These are phyloP conservation scores for Scutellaria barbata DNA, from an alignment of 257 asterid genomes.

Conservation along the genomic window DNA sequence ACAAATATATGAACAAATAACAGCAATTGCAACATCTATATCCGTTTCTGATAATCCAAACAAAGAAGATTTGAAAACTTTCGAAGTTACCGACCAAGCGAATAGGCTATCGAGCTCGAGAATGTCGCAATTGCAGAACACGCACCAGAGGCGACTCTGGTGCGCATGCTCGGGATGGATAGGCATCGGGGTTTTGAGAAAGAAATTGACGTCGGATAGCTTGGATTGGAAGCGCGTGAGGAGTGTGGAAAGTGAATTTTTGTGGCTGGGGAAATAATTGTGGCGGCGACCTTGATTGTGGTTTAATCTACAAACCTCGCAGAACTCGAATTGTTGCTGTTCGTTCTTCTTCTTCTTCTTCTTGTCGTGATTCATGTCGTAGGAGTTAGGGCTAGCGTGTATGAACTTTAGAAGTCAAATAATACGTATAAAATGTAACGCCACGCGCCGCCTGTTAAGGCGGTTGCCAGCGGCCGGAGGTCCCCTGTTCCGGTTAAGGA, in stretches of 20 bases:
- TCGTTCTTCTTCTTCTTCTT: conserved; percentile 11
- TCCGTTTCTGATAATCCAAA: background rate
- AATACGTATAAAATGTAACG: background rate
- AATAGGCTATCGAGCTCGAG: conserved; percentile 60
- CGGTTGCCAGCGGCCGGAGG: conserved; percentile 8
- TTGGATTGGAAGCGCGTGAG: conserved; percentile 80
- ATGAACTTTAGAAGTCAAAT: background rate
- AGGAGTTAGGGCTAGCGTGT: conserved; percentile 15
- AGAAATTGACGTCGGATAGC: conserved; percentile 56
- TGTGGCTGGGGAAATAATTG: conserved; percentile 74
- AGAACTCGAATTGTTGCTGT: conserved; percentile 58
- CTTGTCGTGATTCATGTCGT: conserved; percentile 32
- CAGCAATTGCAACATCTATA: conserved; percentile 16
- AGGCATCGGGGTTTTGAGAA: conserved; percentile 57
- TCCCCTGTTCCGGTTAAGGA: background rate
- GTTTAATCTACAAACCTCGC: conserved; percentile 74
- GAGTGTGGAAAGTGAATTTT: conserved; percentile 56
- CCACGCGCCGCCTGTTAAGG: conserved; percentile 15
- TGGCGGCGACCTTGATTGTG: conserved; percentile 87
- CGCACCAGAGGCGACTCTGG: conserved; percentile 71
- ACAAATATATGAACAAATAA: background rate
- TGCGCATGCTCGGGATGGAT: conserved; percentile 63
- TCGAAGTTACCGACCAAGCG: conserved; percentile 54
- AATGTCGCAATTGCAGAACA: conserved; percentile 69
- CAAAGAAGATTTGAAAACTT: background rate